A percentile compares a stretch with the other conserved stretches of the same genome.
phyloP scores from a whole-genome alignment of 1,284 basidiomycete species.

The Cutaneotrichosporon cyanovorans region DNA sequence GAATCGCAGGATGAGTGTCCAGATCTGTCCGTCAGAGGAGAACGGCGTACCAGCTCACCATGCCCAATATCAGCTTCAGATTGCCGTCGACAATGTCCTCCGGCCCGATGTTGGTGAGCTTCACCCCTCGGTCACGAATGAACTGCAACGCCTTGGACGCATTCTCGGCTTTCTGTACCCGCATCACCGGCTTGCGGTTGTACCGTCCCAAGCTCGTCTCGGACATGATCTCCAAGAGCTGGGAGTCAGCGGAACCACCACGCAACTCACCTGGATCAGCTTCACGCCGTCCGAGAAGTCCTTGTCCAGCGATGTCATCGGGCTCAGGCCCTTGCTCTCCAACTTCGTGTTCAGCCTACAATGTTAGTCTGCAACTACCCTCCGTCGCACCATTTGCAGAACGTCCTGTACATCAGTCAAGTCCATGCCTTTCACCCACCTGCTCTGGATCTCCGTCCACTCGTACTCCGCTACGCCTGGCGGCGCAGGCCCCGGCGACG shows the following conservation, averaged over 20 bases:
- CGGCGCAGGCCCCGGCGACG: not conserved
- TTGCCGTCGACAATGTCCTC: constrained; percentile 96
- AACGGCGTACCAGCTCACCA: constrained; percentile 48
- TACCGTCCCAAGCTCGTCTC: constrained; percentile 85
- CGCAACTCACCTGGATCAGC: constrained; percentile 59
- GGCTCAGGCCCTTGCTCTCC: constrained; percentile 70
- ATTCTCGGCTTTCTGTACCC: constrained; percentile 96
- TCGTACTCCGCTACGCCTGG: constrained; percentile 5
- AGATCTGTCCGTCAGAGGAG: constrained; percentile 54
- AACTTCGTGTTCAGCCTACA: constrained; percentile 90
- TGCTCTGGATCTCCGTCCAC: constrained; percentile 18
- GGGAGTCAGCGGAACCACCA: not conserved
- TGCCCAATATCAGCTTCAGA: constrained; percentile 90
- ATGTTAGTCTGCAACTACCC: not conserved
- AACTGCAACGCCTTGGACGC: constrained; percentile 94
- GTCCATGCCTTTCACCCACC: not conserved
- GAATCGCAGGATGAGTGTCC: constrained; percentile 93
- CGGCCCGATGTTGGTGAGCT: constrained; percentile 82
- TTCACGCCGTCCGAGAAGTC: constrained; percentile 93
- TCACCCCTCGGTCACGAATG: constrained; percentile 87
- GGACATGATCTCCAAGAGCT: constrained; percentile 93
- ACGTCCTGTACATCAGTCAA: constrained; percentile 27
- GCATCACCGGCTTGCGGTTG: constrained; percentile 80
- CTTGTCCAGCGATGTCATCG: constrained; percentile 82
- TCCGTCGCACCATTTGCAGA: constrained; percentile 41